These are phyloP conservation scores for Myxozyma kluyveri DNA, from an alignment of 805 yeast genomes.

Conservation along the genomic window DNA sequence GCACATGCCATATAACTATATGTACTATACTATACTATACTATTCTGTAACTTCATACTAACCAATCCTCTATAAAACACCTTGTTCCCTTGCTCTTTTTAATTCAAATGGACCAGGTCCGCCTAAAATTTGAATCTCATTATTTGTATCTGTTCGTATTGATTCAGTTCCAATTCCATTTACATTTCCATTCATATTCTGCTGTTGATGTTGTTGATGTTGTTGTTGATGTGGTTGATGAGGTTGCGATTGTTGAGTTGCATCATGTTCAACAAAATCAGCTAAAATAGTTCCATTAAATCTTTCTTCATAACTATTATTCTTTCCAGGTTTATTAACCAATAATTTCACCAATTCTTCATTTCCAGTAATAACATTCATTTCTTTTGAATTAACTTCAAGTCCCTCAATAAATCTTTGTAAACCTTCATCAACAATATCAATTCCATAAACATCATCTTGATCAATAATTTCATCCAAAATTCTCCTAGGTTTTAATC, in stretches of 20 bases:
- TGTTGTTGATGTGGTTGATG: slow-evolving; percentile 1
- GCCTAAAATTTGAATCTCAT: slow-evolving; percentile 11
- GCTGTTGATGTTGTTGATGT: slow-evolving; percentile 1
- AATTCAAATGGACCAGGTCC: slow-evolving; percentile 18
- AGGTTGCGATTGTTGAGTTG: neutral
- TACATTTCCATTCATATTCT: too few species aligned
- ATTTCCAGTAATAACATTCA: slow-evolving; percentile 13
- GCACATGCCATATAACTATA: too few species aligned
- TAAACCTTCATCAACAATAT: slow-evolving; percentile 24
- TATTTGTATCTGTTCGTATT: neutral
- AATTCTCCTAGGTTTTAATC: slow-evolving; percentile 52
- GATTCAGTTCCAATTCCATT: too few species aligned
- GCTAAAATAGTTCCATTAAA: neutral
- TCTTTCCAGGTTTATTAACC: neutral
- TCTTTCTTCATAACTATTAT: too few species aligned
- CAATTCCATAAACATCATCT: slow-evolving; percentile 16
- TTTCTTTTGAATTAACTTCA: slow-evolving; percentile 9
- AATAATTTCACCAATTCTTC: slow-evolving; percentile 10
- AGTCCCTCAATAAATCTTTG: slow-evolving; percentile 29
- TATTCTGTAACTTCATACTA: too few species aligned
- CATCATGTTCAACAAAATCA: neutral
- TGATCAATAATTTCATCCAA: slow-evolving; percentile 23
- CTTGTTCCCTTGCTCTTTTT: neutral
- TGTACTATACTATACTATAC: too few species aligned
- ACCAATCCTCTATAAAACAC: too few species aligned